phyloP scores from a whole-genome alignment of 1,284 basidiomycete species.

The Cutaneotrichosporon sp. region DNA sequence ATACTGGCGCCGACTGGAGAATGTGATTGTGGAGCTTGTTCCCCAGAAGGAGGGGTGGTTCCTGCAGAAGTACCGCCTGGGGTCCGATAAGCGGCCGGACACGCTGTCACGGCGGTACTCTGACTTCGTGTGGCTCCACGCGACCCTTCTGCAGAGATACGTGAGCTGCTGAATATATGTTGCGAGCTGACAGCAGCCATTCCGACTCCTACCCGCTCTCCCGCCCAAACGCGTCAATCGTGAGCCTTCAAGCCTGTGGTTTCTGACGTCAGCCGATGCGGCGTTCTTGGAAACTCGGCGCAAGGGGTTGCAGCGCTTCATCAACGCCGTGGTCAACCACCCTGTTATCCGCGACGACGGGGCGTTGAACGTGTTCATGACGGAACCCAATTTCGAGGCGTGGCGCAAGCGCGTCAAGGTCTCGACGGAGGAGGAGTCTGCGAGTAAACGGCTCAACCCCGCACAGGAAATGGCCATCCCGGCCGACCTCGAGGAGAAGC shows the following conservation, averaged over 20 bases:
- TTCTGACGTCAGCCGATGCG: constrained; percentile 61
- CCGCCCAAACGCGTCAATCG: constrained; percentile 87
- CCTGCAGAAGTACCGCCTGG: constrained; percentile 75
- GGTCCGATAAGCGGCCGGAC: constrained; percentile 63
- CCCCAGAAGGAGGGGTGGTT: constrained; percentile 77
- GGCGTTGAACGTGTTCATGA: constrained; percentile 71
- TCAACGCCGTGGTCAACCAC: constrained; percentile 79
- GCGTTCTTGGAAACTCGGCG: constrained; percentile 82
- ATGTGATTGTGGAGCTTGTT: constrained; percentile 60
- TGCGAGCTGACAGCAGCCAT: constrained; percentile 72
- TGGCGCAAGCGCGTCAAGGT: constrained; percentile 65
- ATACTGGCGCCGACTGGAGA: constrained; percentile 80
- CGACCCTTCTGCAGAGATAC: constrained; percentile 59
- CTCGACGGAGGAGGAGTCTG: constrained; percentile 79
- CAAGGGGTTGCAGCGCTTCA: constrained; percentile 72
- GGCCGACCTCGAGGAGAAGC: constrained; percentile 81
- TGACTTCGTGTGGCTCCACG: constrained; percentile 84
- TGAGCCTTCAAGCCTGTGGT: constrained; percentile 51
- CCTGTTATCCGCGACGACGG: constrained; percentile 82
- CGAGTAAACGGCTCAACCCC: constrained; percentile 69
- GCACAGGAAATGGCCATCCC: constrained; percentile 88
- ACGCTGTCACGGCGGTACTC: constrained; percentile 60
- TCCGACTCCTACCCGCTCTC: constrained; percentile 78
- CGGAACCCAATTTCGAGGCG: constrained; percentile 71
- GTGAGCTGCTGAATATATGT: constrained; percentile 21